Percentiles rank a stretch among this genome's conserved stretches.
phyloP scores from a whole-genome alignment of 306 rosid species.

The Sicyos edulis region DNA sequence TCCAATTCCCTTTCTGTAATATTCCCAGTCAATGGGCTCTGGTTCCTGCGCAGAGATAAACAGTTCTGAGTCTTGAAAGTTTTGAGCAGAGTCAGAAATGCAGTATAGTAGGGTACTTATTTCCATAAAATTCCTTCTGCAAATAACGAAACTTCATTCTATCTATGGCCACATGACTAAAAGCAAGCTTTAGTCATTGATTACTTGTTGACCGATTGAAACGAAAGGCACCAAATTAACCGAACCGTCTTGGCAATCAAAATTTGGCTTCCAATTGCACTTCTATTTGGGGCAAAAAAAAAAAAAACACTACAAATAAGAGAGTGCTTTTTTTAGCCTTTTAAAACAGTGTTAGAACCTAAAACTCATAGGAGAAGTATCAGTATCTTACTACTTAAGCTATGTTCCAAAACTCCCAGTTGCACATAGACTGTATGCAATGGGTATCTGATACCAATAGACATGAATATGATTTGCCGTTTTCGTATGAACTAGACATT shows the following conservation, averaged over 20 bases:
- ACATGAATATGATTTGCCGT: background rate
- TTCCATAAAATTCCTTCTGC: background rate
- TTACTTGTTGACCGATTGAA: background rate
- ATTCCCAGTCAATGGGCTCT: slow-evolving; percentile 94
- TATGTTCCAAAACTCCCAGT: background rate
- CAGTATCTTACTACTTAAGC: background rate
- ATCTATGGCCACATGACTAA: background rate
- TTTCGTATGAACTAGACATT: background rate
- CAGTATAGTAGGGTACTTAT: background rate
- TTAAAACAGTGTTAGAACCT: too few relatives aligned
- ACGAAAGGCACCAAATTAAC: background rate
- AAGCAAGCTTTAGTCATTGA: too few relatives aligned
- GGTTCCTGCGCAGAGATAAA: slow-evolving; percentile 63
- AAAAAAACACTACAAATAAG: too few relatives aligned
- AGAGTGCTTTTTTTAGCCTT: background rate
- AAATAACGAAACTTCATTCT: background rate
- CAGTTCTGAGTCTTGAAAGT: background rate
- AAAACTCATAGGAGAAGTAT: background rate
- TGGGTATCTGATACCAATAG: background rate
- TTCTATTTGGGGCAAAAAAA: background rate
- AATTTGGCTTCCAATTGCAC: background rate
- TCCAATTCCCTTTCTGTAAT: slow-evolving; percentile 91
- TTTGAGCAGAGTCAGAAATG: background rate
- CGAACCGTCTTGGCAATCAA: background rate
- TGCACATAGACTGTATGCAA: slow-evolving; percentile 11